phyloP scores from a whole-genome alignment of 257 asterid genomes.

The Solanum appendiculatum region DNA sequence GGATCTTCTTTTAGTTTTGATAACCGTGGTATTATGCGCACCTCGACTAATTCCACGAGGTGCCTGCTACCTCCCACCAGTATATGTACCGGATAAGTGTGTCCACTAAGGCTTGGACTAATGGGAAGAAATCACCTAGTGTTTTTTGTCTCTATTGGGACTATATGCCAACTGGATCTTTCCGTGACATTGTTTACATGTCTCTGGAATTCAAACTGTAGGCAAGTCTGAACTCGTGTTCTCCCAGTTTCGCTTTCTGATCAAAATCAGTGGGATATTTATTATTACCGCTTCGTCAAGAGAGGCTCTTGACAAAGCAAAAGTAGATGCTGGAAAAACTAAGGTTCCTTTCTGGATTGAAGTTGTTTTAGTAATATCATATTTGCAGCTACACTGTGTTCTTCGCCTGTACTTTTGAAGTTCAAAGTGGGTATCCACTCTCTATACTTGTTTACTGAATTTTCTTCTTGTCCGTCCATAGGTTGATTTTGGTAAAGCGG shows the following conservation, averaged over 20 bases:
- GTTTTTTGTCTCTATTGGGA: not conserved
- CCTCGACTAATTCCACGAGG: too few species aligned
- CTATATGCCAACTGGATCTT: not conserved
- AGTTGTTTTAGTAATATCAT: not conserved
- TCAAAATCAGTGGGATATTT: not conserved
- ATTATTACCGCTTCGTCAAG: not conserved
- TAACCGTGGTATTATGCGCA: not conserved
- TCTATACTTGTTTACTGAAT: not conserved
- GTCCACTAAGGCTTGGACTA: too few species aligned
- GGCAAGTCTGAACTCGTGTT: not conserved
- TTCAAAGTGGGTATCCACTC: not conserved
- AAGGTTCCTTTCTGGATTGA: not conserved
- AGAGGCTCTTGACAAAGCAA: not conserved
- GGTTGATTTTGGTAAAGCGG: constrained; percentile 37
- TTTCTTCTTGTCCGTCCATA: not conserved
- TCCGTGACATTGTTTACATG: not conserved
- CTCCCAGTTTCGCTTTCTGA: not conserved
- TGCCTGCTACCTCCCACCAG: too few species aligned
- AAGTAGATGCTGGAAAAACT: not conserved
- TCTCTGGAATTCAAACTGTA: not conserved
- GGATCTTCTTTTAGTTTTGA: not conserved
- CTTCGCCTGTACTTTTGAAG: not conserved
- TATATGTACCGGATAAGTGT: too few species aligned
- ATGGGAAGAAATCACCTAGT: too few species aligned
- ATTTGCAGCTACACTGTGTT: not conserved